These are phyloP conservation scores for Xylaria sp. DNA, from an alignment of 2,329 filamentous ascomycete genomes.

Conservation along the genomic window DNA sequence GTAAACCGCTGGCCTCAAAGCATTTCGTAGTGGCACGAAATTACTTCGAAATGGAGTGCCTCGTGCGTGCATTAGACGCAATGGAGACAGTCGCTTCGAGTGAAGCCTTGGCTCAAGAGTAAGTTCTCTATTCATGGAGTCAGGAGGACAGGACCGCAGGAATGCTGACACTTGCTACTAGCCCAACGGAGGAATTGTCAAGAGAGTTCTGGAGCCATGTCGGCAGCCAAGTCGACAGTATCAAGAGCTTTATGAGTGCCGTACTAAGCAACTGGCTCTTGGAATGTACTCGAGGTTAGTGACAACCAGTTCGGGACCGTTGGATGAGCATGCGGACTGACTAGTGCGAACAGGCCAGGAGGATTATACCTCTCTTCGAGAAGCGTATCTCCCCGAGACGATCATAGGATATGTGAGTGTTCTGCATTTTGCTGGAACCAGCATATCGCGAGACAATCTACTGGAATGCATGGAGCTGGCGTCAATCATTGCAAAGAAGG, in stretches of 20 bases:
- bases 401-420: constrained; percentile 78
- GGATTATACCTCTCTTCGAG: constrained; percentile 61
- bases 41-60: constrained; percentile 63
- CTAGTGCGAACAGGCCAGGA: constrained; percentile 42
- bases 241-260: constrained; percentile 53
- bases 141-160: background rate
- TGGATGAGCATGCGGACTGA: background rate
- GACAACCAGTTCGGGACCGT: background rate
- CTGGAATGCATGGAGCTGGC: constrained; percentile 85
- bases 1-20: constrained; percentile 34
- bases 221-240: constrained; percentile 47
- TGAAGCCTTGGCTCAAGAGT: constrained; percentile 49
- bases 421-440: constrained; percentile 71
- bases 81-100: constrained; percentile 61
- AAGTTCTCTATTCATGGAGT: constrained; percentile 28
- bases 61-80: constrained; percentile 60
- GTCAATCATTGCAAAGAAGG: constrained; percentile 65
- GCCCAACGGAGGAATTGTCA: constrained; percentile 31
- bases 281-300: constrained; percentile 49
- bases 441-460: constrained; percentile 68
- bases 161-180: constrained; percentile 29
- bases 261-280: constrained; percentile 62
- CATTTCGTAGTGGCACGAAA: constrained; percentile 51
- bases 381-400: constrained; percentile 78
- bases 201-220: constrained; percentile 51